Evolutionary conservation across 2,329 filamentous ascomycete genomes (phyloP), one percentile per base, ranked within the genome.

Genomic region (Didymella glomerata): DNA sequence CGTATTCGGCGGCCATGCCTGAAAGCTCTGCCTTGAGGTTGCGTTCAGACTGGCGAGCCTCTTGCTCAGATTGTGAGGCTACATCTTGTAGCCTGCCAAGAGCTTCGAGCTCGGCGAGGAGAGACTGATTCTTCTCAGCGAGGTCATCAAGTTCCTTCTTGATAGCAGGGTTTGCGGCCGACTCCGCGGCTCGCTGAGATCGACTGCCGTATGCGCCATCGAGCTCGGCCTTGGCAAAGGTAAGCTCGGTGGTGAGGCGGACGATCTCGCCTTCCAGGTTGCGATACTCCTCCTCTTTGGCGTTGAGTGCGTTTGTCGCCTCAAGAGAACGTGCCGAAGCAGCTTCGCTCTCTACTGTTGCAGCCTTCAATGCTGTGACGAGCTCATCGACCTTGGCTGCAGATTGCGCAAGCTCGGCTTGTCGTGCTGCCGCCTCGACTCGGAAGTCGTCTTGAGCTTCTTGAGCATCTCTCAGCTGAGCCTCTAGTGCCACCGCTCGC

Each of bases 151-250:
- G 80, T 69, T 89, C 85, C 54, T 82, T 84, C 68, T 86, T 85
- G 42, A 88, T 81, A 22, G 80, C 84, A 48, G 86, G 86, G 46
- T 75, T 75, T 9, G 81, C 79, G 10, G 85, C 85, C 11, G 84
- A 84, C 72, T 89, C 87, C n/a, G 87, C 88, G 13, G 88, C 87
- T 30, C 89, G 85, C 72, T 91, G 83, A 10, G 87, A 85, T 50
- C 88, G 83, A n/a, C 84, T 86, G 40, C 95, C 95, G 73, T 98
- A 97, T 73, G 96, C 96, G 62, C 92, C 92, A 69, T 97, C 95
- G 25, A 98, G 90, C 76, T 98, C 94, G 52, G 93, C 92, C 71
- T 88, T 87, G 25, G 91, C 92, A 66, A 98, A 89, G n/a, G 94
- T 96, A 41, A 98, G 85, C 80, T 98, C 89, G 2, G 88, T 91